A percentile compares a stretch with the other conserved stretches of the same genome.
These are phyloP conservation scores for Penicillium sp. DNA, from an alignment of 2,329 filamentous ascomycete species.

Conservation along the genomic window DNA sequence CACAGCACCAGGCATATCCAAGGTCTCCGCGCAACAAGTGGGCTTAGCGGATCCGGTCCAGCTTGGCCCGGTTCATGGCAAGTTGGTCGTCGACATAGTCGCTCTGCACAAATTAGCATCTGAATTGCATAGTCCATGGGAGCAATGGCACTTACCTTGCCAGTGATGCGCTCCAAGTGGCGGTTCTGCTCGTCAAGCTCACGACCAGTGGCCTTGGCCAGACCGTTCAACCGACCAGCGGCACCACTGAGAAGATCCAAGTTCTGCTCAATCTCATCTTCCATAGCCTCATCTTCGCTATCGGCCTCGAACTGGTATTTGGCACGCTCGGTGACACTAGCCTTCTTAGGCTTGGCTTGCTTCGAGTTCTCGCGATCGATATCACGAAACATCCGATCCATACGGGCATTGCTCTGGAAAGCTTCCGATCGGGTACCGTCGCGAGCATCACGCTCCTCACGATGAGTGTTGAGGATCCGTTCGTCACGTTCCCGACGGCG, in stretches of 20 bases:
- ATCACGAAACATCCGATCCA: constrained; percentile 66
- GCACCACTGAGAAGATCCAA: constrained; percentile 60
- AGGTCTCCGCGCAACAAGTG: constrained; percentile 9
- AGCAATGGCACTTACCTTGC: constrained; percentile 60
- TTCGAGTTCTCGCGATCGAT: constrained; percentile 54
- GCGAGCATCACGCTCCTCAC: constrained; percentile 55
- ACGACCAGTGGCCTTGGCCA: constrained; percentile 71
- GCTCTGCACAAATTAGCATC: constrained; percentile 56
- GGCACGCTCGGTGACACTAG: constrained; percentile 60
- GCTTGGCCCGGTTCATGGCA: constrained; percentile 70
- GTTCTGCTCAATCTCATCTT: constrained; percentile 70
- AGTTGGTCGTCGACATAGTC: constrained; percentile 81
- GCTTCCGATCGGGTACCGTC: constrained; percentile 59
- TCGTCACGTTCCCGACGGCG: constrained; percentile 66
- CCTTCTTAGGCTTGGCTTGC: constrained; percentile 52
- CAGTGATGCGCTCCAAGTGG: constrained; percentile 72
- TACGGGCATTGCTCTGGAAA: constrained; percentile 55
- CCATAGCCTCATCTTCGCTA: constrained; percentile 67
- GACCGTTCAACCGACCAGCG: constrained; percentile 68
- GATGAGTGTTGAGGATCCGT: constrained; percentile 66
- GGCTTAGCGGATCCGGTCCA: constrained; percentile 57
- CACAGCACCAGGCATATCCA: constrained; percentile 33
- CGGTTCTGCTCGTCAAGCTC: constrained; percentile 78
- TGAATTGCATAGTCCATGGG: not conserved
- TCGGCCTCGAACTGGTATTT: constrained; percentile 82